Evolutionary conservation across 768 basidiomycete genomes (phyloP), one percentile per base, ranked within the genome.

Genomic region (Cantharellus anzutake): DNA sequence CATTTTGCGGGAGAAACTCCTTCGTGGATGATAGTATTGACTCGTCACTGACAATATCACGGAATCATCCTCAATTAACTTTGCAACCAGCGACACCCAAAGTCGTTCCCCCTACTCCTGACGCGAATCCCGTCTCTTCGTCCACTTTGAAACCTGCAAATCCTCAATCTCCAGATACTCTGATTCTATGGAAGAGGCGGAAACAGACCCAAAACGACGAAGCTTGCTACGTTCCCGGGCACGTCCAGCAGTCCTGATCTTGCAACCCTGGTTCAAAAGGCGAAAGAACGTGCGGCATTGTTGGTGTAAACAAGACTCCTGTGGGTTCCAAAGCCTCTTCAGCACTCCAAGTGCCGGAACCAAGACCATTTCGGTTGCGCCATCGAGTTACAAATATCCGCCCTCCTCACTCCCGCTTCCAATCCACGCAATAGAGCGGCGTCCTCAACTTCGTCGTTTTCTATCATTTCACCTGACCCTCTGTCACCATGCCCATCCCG

Each of bases 161-260:
- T 42, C 41, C 41, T n/a, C 48, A 58, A 39, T 64, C 71, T 3
- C 67, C 74, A 38, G 50, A 37, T 74, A 78, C 37, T 74, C 2
- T 73, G 80, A 4, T 76, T 78, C 20, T 29, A 29, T 29, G 20
- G 83, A 86, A 70, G 74, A 77, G 41, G 81, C 83, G 62, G 82
- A 84, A 67, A 65, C 70, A 5, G 83, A 84, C 65, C 80, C 78
- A 4, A 86, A 86, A 69, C 78, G 88, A 51, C 79, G 88, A 56
- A 87, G 85, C 63, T 80, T 96, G 73, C 92, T 91, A 69, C 77
- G 92, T 60, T 84, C 86, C 77, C 86, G 5, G 92, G 90, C 50
- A 93, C 89, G 4, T 85, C 90, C 41, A 88, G 86, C 65, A 90
- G 85, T 67, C 93, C 92, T 37, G 92, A 97, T 71, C 75, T 96